Conservation (phyloP, 441 rosid species). For the Gossypium davidsonii region DNA sequence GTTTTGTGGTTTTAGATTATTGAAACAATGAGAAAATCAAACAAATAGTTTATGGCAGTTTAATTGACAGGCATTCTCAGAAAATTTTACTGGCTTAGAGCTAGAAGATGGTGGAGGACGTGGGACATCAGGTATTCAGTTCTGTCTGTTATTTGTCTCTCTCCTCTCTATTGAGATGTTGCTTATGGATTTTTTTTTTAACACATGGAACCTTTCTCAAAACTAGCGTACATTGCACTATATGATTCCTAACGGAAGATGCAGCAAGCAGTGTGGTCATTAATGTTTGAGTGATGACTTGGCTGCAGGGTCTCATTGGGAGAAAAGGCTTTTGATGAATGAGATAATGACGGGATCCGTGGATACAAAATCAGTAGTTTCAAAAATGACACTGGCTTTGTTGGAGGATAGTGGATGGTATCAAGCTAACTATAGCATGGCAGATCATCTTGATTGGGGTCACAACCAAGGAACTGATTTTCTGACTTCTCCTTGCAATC, state of each 20-base stretch:
- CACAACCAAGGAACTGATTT: slow-evolving; percentile 89
- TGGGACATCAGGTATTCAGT: slow-evolving; percentile 76
- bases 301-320: slow-evolving; percentile 96
- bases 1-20: slow-evolving; percentile 11
- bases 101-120: slow-evolving; percentile 99
- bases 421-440: slow-evolving; percentile 96
- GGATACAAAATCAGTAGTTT: slow-evolving; percentile 95
- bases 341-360: slow-evolving; percentile 99
- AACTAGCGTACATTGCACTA: neutral
- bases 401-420: slow-evolving; percentile 99
- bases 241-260: neutral
- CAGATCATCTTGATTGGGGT: slow-evolving; percentile 98
- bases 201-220: neutral
- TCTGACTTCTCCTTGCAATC: slow-evolving; percentile 86
- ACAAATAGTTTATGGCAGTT: slow-evolving; percentile 6
- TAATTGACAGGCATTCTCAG: slow-evolving; percentile 73
- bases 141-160: neutral
- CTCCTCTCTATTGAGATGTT: neutral
- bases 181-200: neutral
- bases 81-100: slow-evolving; percentile 93
- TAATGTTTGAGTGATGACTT: slow-evolving; percentile 10
- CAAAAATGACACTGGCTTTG: slow-evolving; percentile 94
- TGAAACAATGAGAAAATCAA: neutral
- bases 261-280: neutral
- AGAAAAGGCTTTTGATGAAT: slow-evolving; percentile 96